phyloP scores from a whole-genome alignment of 129 eudicot genomes.

The Flaveria bidentis region DNA sequence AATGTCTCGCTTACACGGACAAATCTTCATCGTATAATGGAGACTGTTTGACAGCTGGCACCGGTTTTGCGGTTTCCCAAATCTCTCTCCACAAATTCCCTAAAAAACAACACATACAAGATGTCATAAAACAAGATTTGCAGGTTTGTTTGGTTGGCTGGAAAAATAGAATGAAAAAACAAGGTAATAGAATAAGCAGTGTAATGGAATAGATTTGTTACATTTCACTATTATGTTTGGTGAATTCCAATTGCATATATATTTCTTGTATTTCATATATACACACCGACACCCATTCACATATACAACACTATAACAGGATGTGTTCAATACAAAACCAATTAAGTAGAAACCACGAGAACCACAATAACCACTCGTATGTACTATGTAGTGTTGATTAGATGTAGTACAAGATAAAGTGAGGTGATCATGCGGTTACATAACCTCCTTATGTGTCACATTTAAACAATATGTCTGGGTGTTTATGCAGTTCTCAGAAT shows the following conservation, averaged over 20 bases:
- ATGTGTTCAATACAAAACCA: too few relatives aligned
- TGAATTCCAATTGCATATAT: too few relatives aligned
- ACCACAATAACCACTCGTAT: too few relatives aligned
- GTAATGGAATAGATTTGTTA: not conserved
- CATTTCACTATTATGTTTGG: too few relatives aligned
- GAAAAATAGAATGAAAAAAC: not conserved
- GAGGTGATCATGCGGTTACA: not conserved
- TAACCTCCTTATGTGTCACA: not conserved
- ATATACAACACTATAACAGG: too few relatives aligned
- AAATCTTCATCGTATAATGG: conserved; percentile 95
- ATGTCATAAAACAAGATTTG: conserved; percentile 1
- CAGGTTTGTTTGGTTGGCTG: not conserved
- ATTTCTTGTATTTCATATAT: too few relatives aligned
- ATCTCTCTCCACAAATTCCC: conserved; percentile 99
- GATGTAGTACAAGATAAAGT: not conserved
- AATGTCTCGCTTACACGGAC: conserved; percentile 73
- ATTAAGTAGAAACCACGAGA: too few relatives aligned
- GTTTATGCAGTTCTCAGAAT: not conserved
- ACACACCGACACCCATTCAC: not conserved
- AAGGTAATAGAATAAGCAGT: not conserved
- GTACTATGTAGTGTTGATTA: not conserved
- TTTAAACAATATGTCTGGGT: not conserved
- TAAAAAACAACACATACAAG: conserved; percentile 33
- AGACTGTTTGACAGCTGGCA: conserved; percentile 90
- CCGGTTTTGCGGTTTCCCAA: conserved; percentile 96